Base-by-base conservation (phyloP, 495 filamentous ascomycete genomes). In the Annulohypoxylon bovei region DNA sequence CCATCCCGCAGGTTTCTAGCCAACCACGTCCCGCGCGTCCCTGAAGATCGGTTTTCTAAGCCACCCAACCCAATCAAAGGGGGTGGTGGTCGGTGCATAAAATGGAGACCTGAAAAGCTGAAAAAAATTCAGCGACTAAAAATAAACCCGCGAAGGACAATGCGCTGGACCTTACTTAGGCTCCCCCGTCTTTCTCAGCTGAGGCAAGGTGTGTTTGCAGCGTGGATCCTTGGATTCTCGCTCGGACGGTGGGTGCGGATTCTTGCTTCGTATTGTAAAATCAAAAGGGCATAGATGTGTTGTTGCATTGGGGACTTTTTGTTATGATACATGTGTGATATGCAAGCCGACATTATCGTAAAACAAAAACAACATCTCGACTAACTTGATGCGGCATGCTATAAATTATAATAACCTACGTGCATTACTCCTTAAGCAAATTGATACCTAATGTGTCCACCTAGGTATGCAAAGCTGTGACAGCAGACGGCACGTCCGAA, bases 11-110 rank as follows among this genome's bases (percentile, higher is more conserved):
- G 11, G 6, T 35, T 58, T 62, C 20, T 11, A 67, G 57, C 68
- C 68, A 71, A 71, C 68, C 68, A 71, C 52, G 33, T 39, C 28
- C 25, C 52, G 52, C 62, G 68, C 44, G 68, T 71, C 47, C 68
- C 68, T 71, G 68, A 52, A 65, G 68, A 71, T 66, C 68, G 16
- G 28, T 6, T 6, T n/a, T 53, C 27, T 53, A 33, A 33, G 49
- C 49, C 49, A 53, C 46, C 23, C 46, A 28, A 28, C 23, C 46
- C 46, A 28, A 28, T 25, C 46, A 25, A 50, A 46, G 8, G 18
- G 42, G 23, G 46, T n/a, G 16, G 39, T 42, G n/a, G 39, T 18
- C 0, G 39, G 12, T 18, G 39, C 39, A 42, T 42, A 42, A 49
- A 22, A 49, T 14, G 44, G 44, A 20, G 44, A 49, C 11, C 12